These are phyloP conservation scores for Psophocarpus tetragonolobus DNA, from an alignment of 306 rosid species.

Conservation along the genomic window DNA sequence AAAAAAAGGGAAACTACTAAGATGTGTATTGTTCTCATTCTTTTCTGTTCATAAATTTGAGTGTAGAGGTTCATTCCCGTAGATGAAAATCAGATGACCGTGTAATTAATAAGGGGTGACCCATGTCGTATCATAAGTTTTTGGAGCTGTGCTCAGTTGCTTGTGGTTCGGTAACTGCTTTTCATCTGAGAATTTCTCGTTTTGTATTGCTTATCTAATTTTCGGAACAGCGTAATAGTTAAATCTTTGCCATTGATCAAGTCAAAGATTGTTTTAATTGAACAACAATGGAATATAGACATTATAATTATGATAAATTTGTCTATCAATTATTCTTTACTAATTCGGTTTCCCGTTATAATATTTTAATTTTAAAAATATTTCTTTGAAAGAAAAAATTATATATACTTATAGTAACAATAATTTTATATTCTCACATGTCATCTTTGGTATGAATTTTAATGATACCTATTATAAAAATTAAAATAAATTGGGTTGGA, in stretches of 20 bases:
- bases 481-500: too few relatives aligned
- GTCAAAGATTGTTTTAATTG: not conserved
- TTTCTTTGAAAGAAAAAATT: too few relatives aligned
- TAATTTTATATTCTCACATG: too few relatives aligned
- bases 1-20: not conserved
- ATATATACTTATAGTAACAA: too few relatives aligned
- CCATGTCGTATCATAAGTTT: conserved; percentile 14
- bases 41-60: conserved; percentile 71
- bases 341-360: too few relatives aligned
- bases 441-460: too few relatives aligned
- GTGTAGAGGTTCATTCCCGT: conserved; percentile 45
- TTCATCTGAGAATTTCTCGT: not conserved
- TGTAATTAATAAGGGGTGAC: conserved; percentile 48
- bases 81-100: conserved; percentile 37
- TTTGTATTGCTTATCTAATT: not conserved
- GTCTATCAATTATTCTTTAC: not conserved
- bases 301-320: not conserved
- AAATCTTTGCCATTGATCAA: not conserved
- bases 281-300: not conserved
- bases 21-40: conserved; percentile 65
- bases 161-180: not conserved
- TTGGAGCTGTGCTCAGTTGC: conserved; percentile 10
- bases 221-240: not conserved
- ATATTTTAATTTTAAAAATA: too few relatives aligned
- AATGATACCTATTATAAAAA: too few relatives aligned